Evolutionary conservation across 306 rosid species (phyloP), one percentile per base, ranked within the genome.

Genomic region (Trichosanthes cucumerina): DNA sequence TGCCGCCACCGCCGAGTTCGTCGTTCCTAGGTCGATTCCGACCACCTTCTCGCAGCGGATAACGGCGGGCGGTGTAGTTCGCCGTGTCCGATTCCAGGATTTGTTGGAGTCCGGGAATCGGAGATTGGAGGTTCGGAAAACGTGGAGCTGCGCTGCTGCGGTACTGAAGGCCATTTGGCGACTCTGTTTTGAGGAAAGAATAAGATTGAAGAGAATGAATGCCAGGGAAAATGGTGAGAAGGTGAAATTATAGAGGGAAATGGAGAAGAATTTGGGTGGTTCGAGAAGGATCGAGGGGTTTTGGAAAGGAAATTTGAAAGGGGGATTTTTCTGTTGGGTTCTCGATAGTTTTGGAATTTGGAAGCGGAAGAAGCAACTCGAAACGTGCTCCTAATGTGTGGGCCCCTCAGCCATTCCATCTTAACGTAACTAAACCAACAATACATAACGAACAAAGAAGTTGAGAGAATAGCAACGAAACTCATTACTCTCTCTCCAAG

Each of bases 21-120:
- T 74, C 7, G 78, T 74, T 10, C 78, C 78, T 58, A 74, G n/a
- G 41, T 74, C 78, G 56, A 74, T 74, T 41, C 78, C 78, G 9
- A 74, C 41, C 14, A 74, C 78, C 64, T 58, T 58, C 16, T 58
- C 64, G 31, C 64, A 58, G 9, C 58, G 58, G 58, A 53, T 53
- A 18, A 53, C 58, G 4, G 58, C 0, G 11, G 5, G 7, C 16
- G 6, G 16, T 3, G 33, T 23, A 12, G 1, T 23, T 9, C 64
- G 34, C 15, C 34, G 31, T 4, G 16, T 24, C 64, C 64, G 64
- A 11, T 3, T 58, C 16, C 64, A 58, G 14, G 33, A 21, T 24
- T 23, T 58, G 31, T 58, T 58, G 15, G 64, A 58, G 6, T 58
- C 64, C 1, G 64, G 33, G 5, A 58, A 58, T 10, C 33, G 64